Evolutionary conservation across 2,329 filamentous ascomycete species (phyloP).

Genomic region (Simplicillium aogashimaense): DNA sequence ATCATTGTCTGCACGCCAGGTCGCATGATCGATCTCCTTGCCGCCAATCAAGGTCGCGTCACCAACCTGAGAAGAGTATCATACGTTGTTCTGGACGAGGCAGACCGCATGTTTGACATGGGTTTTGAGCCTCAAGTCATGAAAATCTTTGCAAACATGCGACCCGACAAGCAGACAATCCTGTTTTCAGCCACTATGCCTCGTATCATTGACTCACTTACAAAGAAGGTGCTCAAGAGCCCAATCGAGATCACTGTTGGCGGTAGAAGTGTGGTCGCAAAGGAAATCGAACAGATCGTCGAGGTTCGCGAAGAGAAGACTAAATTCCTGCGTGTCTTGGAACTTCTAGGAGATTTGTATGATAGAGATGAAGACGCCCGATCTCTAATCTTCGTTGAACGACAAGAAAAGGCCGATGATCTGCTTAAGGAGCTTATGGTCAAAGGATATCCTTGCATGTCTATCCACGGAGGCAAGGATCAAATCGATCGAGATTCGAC

Average conservation of each 20-base stretch:
- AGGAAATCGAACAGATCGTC: conserved; percentile 87
- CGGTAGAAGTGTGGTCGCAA: conserved; percentile 76
- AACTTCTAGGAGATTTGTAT: conserved; percentile 80
- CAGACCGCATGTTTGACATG: conserved; percentile 99
- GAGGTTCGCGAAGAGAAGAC: conserved; percentile 73
- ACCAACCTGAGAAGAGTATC: conserved; percentile 84
- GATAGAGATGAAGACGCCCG: conserved; percentile 82
- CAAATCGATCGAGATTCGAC: conserved; percentile 89
- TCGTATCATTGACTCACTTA: conserved; percentile 80
- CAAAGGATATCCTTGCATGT: conserved; percentile 85
- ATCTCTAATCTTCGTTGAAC: conserved; percentile 82
- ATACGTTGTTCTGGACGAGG: conserved; percentile 93
- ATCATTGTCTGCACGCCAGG: conserved; percentile 94
- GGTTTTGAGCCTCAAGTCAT: conserved; percentile 97
- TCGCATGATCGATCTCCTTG: conserved; percentile 88
- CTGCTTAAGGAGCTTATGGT: conserved; percentile 67
- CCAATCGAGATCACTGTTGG: conserved; percentile 90
- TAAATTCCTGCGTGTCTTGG: conserved; percentile 77
- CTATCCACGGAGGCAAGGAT: conserved; percentile 88
- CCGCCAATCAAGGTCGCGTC: conserved; percentile 87
- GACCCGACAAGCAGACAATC: conserved; percentile 87
- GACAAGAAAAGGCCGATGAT: conserved; percentile 81
- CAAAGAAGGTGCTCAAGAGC: conserved; percentile 75
- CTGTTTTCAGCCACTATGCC: conserved; percentile 97
- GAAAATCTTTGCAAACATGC: conserved; percentile 87